Percentiles rank a stretch among this genome's conserved stretches.
phyloP scores from a whole-genome alignment of 2,329 filamentous ascomycete species.

The Calonectria honghensis region DNA sequence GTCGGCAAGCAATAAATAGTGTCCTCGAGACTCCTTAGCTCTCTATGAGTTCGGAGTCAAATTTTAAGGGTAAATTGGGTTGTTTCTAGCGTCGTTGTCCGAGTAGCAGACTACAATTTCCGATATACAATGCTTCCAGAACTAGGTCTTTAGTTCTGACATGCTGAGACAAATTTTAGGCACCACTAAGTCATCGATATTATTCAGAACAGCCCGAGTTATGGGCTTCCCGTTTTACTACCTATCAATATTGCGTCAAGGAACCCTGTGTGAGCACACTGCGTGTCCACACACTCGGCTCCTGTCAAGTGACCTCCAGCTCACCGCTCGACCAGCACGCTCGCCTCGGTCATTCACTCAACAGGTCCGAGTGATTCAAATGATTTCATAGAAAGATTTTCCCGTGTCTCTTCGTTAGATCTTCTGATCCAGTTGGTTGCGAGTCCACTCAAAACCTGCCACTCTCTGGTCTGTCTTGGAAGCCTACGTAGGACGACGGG shows the following conservation, averaged over 20 bases:
- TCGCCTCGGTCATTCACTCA: background rate
- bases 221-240: background rate
- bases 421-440: background rate
- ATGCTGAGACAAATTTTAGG: background rate
- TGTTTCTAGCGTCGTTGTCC: background rate
- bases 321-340: background rate
- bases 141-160: background rate
- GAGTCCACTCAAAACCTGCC: background rate
- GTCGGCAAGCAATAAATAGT: background rate
- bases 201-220: background rate
- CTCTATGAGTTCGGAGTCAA: background rate
- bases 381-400: background rate
- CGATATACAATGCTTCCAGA: background rate
- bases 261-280: background rate
- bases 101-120: background rate
- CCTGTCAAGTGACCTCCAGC: background rate
- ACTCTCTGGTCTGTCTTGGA: background rate
- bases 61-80: background rate
- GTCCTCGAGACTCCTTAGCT: background rate
- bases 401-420: background rate
- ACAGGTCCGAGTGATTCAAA: background rate
- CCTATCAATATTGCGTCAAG: background rate
- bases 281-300: background rate
- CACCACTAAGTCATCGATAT: background rate
- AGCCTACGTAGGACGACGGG: background rate